Base-by-base conservation (phyloP, 192 early-diverging fungal genomes). In the Diversispora eburnea region DNA sequence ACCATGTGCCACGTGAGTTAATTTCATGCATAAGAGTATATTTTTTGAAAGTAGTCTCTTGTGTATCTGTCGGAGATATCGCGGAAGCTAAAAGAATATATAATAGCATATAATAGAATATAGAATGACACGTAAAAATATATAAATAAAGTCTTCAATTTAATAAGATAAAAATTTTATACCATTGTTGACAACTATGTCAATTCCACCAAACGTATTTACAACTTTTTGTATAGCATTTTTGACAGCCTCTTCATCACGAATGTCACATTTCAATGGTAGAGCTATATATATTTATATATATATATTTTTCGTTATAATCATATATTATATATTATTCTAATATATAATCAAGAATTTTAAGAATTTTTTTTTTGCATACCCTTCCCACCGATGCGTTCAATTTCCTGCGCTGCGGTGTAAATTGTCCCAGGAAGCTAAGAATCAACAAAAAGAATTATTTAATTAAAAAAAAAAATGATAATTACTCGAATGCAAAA, bases 401-500 rank as follows among this genome's bases (percentile, higher is more conserved):
- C 87, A 55, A 95, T 88, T 52, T 87, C 91, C 61, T 85, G 78
- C 41, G 92, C 93, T 19, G 91, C 89, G 17, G 88, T 86, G 80
- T 86, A 91, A 72, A 95, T 93, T 0, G 93, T 95, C 70, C 93
- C 93, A 7, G 91, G 91, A 7, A 95, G 88, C 85, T 90, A 77
- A 10, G 25, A 42, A 48, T 33, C 19, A 42, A 52, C 51, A 75
- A 61, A 19, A 59, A 59, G 22, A 39, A 7, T 46, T 19, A 43
- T 25, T 45, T 74, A 52, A 15, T 17, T 25, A 25, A 25, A 22
- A 5, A 48, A 76, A 12, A 20, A 55, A 13, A 59, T 4, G 12
- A 47, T 9, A 17, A 15, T 8, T 61, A 10, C 8, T 55, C 4
- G 51, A 3, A 55, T n/a, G 15, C n/a, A 20, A 0, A 33, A 15